Base-by-base conservation (phyloP, 2,329 filamentous ascomycete species). In the Penicillium sp. region DNA sequence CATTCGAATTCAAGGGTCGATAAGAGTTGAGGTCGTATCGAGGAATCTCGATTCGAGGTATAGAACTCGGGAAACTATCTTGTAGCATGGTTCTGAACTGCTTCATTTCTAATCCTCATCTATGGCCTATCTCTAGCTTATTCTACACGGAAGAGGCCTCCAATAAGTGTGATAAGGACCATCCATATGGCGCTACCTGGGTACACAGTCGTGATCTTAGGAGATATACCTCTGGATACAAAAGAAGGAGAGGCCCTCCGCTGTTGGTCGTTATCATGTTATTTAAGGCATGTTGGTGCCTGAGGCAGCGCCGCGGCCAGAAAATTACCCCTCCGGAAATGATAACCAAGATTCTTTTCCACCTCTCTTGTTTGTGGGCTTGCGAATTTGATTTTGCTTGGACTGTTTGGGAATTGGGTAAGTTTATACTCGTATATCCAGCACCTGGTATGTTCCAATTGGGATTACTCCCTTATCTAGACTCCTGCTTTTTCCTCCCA, bases 291-390 rank as follows among this genome's bases (percentile, higher is more conserved):
- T 47, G 47, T 58, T 23, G 19, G 9, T 69, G 71, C 71, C 72
- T 73, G 64, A 73, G 71, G 72, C 71, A 70, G 5, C 52, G 48
- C 57, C 52, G 54, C 48, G 52, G 59, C 65, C 63, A 66, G 62
- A 75, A 75, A 75, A 73, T 74, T 74, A 73, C 73, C 72, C 72
- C 73, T 74, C 73, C 69, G 69, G 60, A 21, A 55, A 54, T 54
- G 50, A 61, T 49, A 52, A 49, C 48, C 41, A 57, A 58, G 53
- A 61, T 29, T 53, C 51, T 53, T 56, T 53, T 61, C 56, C 45
- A 56, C 50, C 44, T 58, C 57, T 47, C 38, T 21, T 41, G 23
- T 60, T 54, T 64, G 54, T 60, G 57, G 57, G 62, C 47, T 61
- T 49, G 57, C 56, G 19, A 59, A 60, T 56, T 64, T 61, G 29